Percentiles rank a stretch among this genome's conserved stretches.
These are phyloP conservation scores for Trichoderma sp. DNA, from an alignment of 2,329 filamentous ascomycete species.

Conservation along the genomic window DNA sequence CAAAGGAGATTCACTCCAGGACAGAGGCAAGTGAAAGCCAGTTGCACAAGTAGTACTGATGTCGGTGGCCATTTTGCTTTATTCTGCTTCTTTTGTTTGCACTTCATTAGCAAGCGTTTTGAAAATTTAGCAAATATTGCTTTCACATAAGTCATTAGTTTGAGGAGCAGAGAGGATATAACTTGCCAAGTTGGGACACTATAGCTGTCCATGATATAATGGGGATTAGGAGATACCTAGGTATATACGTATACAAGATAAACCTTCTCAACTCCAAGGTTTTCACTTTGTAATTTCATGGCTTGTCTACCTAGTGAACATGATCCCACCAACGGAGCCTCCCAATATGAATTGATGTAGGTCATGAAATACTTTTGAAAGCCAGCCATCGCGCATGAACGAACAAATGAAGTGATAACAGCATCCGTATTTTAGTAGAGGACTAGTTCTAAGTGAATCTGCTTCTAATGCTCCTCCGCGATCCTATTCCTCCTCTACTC, in stretches of 20 bases:
- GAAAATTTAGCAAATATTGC: background rate
- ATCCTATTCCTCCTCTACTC: background rate
- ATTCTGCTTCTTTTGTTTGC: background rate
- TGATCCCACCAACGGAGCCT: background rate
- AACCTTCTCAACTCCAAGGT: background rate
- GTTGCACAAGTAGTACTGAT: slow-evolving; percentile 10
- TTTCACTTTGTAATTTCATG: background rate
- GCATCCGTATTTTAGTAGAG: background rate
- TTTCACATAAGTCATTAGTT: background rate
- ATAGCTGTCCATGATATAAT: background rate
- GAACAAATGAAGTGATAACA: background rate
- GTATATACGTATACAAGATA: background rate
- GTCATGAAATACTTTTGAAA: background rate
- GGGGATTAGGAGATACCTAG: background rate
- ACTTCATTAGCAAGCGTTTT: background rate
- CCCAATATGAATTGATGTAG: background rate
- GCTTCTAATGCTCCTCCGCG: background rate
- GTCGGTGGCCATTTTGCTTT: background rate
- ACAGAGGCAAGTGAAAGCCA: slow-evolving; percentile 22
- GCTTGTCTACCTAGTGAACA: background rate
- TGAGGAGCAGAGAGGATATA: background rate
- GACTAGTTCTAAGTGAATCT: background rate
- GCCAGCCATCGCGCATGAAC: background rate
- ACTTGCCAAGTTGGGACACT: background rate
- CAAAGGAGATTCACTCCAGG: background rate